Conservation (phyloP, 352 stramenopile genomes). For the Globisporangium megalacanthum region DNA sequence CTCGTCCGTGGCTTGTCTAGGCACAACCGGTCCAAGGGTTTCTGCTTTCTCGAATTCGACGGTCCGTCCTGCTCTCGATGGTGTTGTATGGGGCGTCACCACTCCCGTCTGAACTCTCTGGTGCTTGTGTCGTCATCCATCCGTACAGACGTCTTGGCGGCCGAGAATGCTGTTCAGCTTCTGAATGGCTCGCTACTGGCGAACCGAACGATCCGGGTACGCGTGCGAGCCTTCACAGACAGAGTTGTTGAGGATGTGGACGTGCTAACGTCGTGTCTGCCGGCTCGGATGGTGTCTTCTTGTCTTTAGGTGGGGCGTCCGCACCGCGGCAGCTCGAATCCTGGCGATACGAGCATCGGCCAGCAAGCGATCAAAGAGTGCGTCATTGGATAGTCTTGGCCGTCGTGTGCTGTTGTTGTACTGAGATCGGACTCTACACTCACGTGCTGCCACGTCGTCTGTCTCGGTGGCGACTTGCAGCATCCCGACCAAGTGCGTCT, state of each 20-base stretch:
- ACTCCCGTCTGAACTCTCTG: too few species aligned
- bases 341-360: slow-evolving; percentile 56
- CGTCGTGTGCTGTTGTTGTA: not conserved
- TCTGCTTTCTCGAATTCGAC: slow-evolving; percentile 81
- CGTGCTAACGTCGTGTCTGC: not conserved
- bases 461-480: slow-evolving; percentile 15
- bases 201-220: slow-evolving; percentile 58
- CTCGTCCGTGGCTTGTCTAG: slow-evolving; percentile 19
- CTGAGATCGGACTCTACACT: not conserved
- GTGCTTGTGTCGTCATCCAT: too few species aligned
- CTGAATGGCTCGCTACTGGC: slow-evolving; percentile 58
- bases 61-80: slow-evolving; percentile 13
- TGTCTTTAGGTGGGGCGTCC: slow-evolving; percentile 58
- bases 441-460: not conserved
- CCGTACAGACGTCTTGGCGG: slow-evolving; percentile 54
- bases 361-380: slow-evolving; percentile 77
- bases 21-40: slow-evolving; percentile 63
- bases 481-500: slow-evolving; percentile 68
- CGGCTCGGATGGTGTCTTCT: too few species aligned
- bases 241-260: not conserved
- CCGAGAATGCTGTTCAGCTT: slow-evolving; percentile 72
- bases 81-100: too few species aligned
- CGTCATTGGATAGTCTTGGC: not conserved
- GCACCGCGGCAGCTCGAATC: slow-evolving; percentile 61
- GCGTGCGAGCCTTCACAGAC: not conserved